These are phyloP conservation scores for Globisporangium uncinulatum DNA, from an alignment of 352 stramenopile genomes.

Conservation along the genomic window DNA sequence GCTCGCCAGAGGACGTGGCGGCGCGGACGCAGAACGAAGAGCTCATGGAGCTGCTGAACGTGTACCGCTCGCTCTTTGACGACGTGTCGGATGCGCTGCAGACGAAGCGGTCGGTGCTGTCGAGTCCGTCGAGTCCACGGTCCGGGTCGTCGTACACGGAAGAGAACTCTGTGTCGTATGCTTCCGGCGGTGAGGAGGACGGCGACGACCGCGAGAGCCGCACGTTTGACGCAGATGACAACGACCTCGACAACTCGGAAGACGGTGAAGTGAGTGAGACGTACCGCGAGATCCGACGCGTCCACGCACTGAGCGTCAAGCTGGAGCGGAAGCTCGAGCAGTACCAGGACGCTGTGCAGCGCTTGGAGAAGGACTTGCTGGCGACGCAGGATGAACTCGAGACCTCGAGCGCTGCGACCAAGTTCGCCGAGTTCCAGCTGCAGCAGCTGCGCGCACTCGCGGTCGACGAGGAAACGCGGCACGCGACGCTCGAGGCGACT, in stretches of 20 bases:
- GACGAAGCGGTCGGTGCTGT: slow-evolving; percentile 44
- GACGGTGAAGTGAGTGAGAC: slow-evolving; percentile 28
- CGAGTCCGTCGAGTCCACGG: slow-evolving; percentile 34
- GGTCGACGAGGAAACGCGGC: slow-evolving; percentile 39
- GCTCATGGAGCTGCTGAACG: slow-evolving; percentile 53
- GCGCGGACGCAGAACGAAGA: slow-evolving; percentile 29
- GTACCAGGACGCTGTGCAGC: slow-evolving; percentile 67
- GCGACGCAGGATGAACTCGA: slow-evolving; percentile 72
- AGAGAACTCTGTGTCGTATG: slow-evolving; percentile 59
- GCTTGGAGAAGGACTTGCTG: slow-evolving; percentile 57
- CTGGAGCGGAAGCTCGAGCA: slow-evolving; percentile 67
- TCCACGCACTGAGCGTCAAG: slow-evolving; percentile 45
- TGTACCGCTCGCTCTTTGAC: slow-evolving; percentile 61
- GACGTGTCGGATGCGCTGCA: slow-evolving; percentile 51
- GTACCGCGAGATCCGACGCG: slow-evolving; percentile 56
- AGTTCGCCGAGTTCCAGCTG: slow-evolving; percentile 79
- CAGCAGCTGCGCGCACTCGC: slow-evolving; percentile 58
- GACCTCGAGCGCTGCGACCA: slow-evolving; percentile 64
- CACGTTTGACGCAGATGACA: slow-evolving; percentile 29
- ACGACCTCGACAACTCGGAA: slow-evolving; percentile 28
- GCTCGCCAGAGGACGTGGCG: slow-evolving; percentile 1
- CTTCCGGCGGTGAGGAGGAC: slow-evolving; percentile 28
- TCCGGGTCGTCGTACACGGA: slow-evolving; percentile 65
- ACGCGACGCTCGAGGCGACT: slow-evolving; percentile 20
- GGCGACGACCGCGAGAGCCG: slow-evolving; percentile 27